Conservation (phyloP, 371 early-diverging fungal genomes). For the Mucor plumbeus region DNA sequence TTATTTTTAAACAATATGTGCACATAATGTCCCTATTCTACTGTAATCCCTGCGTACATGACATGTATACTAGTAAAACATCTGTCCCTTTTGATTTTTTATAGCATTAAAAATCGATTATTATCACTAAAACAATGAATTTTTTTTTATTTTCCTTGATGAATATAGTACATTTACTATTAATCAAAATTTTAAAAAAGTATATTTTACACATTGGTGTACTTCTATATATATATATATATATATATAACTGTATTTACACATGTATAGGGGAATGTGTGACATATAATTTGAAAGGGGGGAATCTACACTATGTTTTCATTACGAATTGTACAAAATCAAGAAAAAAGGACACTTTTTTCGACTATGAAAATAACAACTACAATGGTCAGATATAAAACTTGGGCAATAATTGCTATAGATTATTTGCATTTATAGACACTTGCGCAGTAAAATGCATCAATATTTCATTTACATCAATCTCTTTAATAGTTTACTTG, state of each 20-base stretch:
- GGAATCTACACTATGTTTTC: background rate
- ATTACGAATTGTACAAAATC: background rate
- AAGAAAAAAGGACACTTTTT: background rate
- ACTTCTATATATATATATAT: background rate
- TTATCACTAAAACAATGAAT: too few relatives aligned
- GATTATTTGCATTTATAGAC: background rate
- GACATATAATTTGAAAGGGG: background rate
- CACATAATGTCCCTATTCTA: background rate
- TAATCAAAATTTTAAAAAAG: too few relatives aligned
- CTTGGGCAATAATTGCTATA: background rate
- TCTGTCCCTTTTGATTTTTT: background rate
- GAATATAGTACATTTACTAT: too few relatives aligned
- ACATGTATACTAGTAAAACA: background rate
- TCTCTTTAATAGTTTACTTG: too few relatives aligned
- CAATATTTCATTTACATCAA: background rate
- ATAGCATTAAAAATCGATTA: too few relatives aligned
- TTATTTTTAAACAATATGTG: too few relatives aligned
- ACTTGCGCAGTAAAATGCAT: background rate
- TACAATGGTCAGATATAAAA: background rate
- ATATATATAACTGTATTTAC: background rate
- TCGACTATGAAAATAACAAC: background rate
- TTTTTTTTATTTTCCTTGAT: too few relatives aligned
- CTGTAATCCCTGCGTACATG: constrained; percentile 2
- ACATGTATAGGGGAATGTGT: background rate
- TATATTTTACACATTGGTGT: too few relatives aligned